Conservation (phyloP, 129 eudicot genomes). For the Artemisia annua region DNA sequence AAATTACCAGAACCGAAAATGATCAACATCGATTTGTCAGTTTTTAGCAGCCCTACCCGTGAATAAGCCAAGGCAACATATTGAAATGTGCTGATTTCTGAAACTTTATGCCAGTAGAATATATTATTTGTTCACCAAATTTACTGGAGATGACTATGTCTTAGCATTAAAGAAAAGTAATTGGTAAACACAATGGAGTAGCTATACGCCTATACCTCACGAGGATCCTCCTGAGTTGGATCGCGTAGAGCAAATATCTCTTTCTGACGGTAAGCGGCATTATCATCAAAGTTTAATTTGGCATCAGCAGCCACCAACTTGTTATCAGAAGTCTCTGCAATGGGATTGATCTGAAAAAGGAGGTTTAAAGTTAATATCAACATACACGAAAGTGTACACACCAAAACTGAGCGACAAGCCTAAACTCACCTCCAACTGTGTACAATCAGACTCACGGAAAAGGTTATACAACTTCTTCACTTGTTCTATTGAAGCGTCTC, state of each 20-base stretch:
- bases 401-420: background rate
- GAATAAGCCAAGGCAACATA: no score
- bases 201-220: slow-evolving; percentile 59
- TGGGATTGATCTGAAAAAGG: slow-evolving; percentile 77
- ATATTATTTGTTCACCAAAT: slow-evolving; percentile 6
- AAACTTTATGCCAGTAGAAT: background rate
- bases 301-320: slow-evolving; percentile 97
- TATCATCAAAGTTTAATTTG: slow-evolving; percentile 92
- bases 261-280: slow-evolving; percentile 95
- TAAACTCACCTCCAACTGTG: slow-evolving; percentile 76
- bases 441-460: slow-evolving; percentile 88
- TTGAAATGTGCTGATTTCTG: no score
- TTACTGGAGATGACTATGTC: background rate
- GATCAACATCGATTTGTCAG: no score
- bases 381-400: background rate
- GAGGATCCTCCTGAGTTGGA: slow-evolving; percentile 98
- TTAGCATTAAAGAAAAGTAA: background rate
- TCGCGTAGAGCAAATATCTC: slow-evolving; percentile 92
- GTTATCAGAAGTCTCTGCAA: slow-evolving; percentile 94
- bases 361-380: slow-evolving; percentile 15
- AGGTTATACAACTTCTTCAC: slow-evolving; percentile 92
- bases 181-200: slow-evolving; percentile 1
- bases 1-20: no score
- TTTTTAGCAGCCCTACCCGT: no score
- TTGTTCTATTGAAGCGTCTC: slow-evolving; percentile 81